These are phyloP conservation scores for Rosellinia necatrix DNA, from an alignment of 2,329 filamentous ascomycete species.

Conservation along the genomic window DNA sequence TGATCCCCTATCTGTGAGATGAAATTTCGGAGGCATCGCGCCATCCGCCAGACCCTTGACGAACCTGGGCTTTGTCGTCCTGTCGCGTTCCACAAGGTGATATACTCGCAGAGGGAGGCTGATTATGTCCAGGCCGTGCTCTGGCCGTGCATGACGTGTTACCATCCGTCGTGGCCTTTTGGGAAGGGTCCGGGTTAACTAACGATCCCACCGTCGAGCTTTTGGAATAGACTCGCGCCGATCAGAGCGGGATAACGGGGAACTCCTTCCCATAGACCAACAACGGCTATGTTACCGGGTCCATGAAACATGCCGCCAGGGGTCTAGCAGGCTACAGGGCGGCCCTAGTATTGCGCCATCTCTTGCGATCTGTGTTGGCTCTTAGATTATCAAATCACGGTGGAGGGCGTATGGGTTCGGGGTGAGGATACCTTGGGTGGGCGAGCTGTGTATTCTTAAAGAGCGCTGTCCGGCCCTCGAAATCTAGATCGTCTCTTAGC, in stretches of 20 bases:
- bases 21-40: neutral
- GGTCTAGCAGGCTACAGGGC: neutral
- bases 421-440: neutral
- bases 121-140: neutral
- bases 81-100: slow-evolving; percentile 5
- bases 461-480: slow-evolving; percentile 1
- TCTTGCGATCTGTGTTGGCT: neutral
- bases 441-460: neutral
- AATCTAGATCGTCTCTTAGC: slow-evolving; percentile 14
- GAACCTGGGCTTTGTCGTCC: neutral
- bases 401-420: neutral
- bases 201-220: slow-evolving; percentile 3
- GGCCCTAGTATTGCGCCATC: slow-evolving; percentile 8
- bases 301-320: slow-evolving; percentile 18
- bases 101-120: slow-evolving; percentile 7
- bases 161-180: neutral
- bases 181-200: slow-evolving; percentile 1
- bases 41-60: neutral
- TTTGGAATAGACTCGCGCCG: slow-evolving; percentile 14
- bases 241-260: slow-evolving; percentile 1
- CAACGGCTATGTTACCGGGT: slow-evolving; percentile 12
- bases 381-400: slow-evolving; percentile 8
- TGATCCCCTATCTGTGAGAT: neutral
- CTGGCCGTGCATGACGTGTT: neutral
- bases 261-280: neutral